A percentile compares a stretch with the other conserved stretches of the same genome.
phyloP scores from a whole-genome alignment of 495 filamentous ascomycete species.

The Trichoderma erinaceum region DNA sequence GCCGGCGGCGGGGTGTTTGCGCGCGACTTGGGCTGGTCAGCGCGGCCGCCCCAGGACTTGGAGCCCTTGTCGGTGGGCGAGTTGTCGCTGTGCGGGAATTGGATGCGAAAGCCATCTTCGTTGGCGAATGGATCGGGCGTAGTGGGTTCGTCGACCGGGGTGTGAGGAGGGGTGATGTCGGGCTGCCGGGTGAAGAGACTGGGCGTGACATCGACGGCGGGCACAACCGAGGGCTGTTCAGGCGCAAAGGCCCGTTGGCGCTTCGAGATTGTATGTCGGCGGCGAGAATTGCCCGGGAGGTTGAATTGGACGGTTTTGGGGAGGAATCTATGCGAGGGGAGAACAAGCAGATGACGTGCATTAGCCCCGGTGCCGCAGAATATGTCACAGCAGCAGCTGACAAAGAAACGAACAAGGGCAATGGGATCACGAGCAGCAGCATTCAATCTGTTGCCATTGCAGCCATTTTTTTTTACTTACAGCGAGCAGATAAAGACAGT shows the following conservation, averaged over 20 bases:
- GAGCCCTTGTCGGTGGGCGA: constrained; percentile 58
- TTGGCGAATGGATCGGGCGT: constrained; percentile 54
- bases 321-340: constrained; percentile 57
- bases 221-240: constrained; percentile 24
- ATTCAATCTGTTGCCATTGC: not conserved
- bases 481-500: constrained; percentile 80
- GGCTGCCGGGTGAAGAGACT: constrained; percentile 40
- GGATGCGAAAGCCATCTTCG: constrained; percentile 43
- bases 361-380: constrained; percentile 1
- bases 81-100: constrained; percentile 32
- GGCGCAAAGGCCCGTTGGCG: constrained; percentile 5
- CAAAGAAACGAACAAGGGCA: constrained; percentile 11
- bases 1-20: constrained; percentile 62
- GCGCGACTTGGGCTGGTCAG: constrained; percentile 68
- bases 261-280: constrained; percentile 19
- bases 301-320: constrained; percentile 83
- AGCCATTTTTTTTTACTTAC: constrained; percentile 48
- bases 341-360: constrained; percentile 10
- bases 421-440: constrained; percentile 6
- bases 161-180: constrained; percentile 47
- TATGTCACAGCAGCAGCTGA: constrained; percentile 5
- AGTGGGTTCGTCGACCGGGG: constrained; percentile 54
- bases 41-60: constrained; percentile 62
- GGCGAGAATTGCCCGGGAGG: constrained; percentile 34
- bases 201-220: constrained; percentile 31